Base-by-base conservation (phyloP, 2,329 filamentous ascomycete genomes). In the Huntiella savannae region DNA sequence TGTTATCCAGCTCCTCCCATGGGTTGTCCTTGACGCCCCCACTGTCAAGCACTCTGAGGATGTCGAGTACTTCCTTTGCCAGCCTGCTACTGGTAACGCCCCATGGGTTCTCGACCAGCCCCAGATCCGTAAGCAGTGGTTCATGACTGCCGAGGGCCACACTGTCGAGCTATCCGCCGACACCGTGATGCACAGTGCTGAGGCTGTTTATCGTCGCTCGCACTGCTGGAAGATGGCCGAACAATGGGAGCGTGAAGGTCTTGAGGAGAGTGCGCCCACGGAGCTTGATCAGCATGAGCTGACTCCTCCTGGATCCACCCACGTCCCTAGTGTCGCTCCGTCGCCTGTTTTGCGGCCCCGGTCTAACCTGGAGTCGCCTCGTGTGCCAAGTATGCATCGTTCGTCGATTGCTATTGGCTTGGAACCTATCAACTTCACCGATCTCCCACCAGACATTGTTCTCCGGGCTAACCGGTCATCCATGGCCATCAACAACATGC, bases 11-110 rank as follows among this genome's bases (percentile, higher is more conserved):
- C 78, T 78, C 2, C 66, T 88, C 17, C 83, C 83, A 4, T 77
- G 85, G 68, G 66, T 88, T 8, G 79, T 83, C 1, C 69, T 85
- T 33, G 83, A 91, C 58, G 81, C 79, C 0, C 79, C 80, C 0
- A 77, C 71, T 7, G 63, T 87, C 39, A 71, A 70, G 46, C 77
- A 71, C 57, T 79, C 75, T 0, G 73, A 84, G 43, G 77, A 73
- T 1, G 79, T 84, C 2, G 83, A 88, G 58, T 85, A 88, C 61
- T 91, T 88, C 63, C 66, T 88, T 22, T 87, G 82, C 59, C 70
- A 84, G 56, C 75, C 81, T 3, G 78, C 82, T 0, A 73, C 81
- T 55, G 79, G 78, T 13, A 77, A 77, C 46, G 68, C 75, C 0
- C 82, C 83, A 0, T 91, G 83, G 83, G 67, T 77, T 40, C 72